Evolutionary conservation across 2,329 filamentous ascomycete species (phyloP).

Genomic region (Aspergillus fischeri): DNA sequence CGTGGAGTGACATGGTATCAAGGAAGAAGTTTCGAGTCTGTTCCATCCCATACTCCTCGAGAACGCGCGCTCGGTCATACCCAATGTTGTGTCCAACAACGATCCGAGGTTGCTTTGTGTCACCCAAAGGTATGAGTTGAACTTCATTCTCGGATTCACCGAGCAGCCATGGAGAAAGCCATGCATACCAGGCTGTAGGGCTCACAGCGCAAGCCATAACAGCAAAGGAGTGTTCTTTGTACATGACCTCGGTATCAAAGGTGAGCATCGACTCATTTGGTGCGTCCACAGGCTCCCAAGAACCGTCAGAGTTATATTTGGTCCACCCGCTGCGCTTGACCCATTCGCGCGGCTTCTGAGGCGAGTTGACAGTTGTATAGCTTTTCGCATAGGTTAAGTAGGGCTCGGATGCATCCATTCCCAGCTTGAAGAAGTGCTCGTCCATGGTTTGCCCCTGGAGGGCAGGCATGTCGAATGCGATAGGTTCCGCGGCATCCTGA

Average conservation of each 20-base stretch:
- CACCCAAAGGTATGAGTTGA: constrained; percentile 83
- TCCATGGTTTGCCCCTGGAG: constrained; percentile 79
- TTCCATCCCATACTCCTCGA: constrained; percentile 81
- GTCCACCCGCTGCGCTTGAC: constrained; percentile 82
- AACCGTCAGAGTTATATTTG: constrained; percentile 76
- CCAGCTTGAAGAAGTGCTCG: constrained; percentile 89
- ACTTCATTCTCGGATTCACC: constrained; percentile 71
- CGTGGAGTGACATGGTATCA: constrained; percentile 97
- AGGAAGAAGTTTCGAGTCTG: constrained; percentile 84
- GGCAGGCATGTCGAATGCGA: constrained; percentile 79
- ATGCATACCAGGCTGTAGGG: constrained; percentile 90
- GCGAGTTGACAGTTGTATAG: constrained; percentile 61
- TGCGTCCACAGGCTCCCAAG: constrained; percentile 65
- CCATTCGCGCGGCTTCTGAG: constrained; percentile 68
- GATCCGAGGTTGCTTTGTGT: constrained; percentile 67
- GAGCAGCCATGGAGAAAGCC: constrained; percentile 93
- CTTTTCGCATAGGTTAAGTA: constrained; percentile 71
- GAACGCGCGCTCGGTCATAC: constrained; percentile 82
- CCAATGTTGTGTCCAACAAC: constrained; percentile 94
- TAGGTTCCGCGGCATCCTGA: constrained; percentile 67
- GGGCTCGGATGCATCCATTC: constrained; percentile 80
- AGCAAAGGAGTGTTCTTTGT: constrained; percentile 84
- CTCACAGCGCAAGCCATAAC: constrained; percentile 96
- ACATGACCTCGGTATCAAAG: constrained; percentile 97
- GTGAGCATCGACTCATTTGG: constrained; percentile 79